Percentiles rank a stretch among this genome's conserved stretches.
Conservation (phyloP, 805 yeast genomes). For the Priceomyces fermenticarens region DNA sequence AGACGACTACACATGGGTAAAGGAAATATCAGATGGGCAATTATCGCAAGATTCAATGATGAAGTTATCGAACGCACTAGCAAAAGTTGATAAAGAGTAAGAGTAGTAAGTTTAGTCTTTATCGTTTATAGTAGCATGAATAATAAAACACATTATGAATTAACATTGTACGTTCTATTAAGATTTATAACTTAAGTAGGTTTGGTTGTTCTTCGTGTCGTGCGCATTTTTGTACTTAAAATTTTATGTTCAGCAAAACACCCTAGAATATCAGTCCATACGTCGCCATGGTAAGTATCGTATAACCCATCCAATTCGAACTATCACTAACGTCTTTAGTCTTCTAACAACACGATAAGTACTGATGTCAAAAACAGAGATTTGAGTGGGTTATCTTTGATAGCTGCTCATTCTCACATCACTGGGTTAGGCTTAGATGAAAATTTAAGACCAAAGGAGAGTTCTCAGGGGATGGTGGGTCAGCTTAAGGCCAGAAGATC, state of each 20-base stretch:
- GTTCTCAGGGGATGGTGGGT: constrained; percentile 95
- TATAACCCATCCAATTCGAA: neutral
- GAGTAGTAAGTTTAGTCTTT: neutral
- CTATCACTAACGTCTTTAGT: constrained; percentile 5
- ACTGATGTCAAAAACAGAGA: constrained; percentile 34
- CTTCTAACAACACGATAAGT: constrained; percentile 22
- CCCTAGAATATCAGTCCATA: neutral
- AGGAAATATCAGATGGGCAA: neutral
- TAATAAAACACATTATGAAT: too few relatives aligned
- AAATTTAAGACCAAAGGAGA: constrained; percentile 72
- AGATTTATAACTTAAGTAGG: too few relatives aligned
- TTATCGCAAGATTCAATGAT: neutral
- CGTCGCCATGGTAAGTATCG: constrained; percentile 3
- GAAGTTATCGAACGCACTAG: neutral
- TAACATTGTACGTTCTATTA: too few relatives aligned
- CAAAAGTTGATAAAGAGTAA: neutral
- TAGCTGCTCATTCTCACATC: constrained; percentile 98
- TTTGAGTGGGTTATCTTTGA: constrained; percentile 55
- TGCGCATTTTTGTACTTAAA: neutral
- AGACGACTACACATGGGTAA: neutral
- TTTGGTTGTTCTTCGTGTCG: too few relatives aligned
- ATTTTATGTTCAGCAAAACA: constrained; percentile 2
- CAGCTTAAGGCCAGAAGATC: constrained; percentile 94
- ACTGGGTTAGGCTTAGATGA: constrained; percentile 96
- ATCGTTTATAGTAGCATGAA: too few relatives aligned